Conservation (phyloP, 73 alveolate genomes). For the Durusdinium trenchii region DNA sequence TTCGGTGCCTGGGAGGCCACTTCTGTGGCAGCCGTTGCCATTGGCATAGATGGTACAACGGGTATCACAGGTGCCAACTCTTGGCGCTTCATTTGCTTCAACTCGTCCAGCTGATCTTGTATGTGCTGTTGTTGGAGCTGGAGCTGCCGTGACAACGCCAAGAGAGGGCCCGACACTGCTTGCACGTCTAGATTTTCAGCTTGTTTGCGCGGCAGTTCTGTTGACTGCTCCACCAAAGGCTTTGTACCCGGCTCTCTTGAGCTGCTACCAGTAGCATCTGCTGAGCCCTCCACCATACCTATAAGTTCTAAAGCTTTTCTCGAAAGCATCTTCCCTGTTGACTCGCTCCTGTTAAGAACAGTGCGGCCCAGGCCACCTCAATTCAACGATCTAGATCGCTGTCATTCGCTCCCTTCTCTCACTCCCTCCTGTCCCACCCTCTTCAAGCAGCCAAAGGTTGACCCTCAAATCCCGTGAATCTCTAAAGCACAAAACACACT, state of each 20-base stretch:
- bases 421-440: too few species aligned
- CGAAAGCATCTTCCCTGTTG: slow-evolving; percentile 29
- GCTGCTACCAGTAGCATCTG: not conserved
- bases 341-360: slow-evolving; percentile 54
- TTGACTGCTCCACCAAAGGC: not conserved
- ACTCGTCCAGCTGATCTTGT: slow-evolving; percentile 71
- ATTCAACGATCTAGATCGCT: too few species aligned
- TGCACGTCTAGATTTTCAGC: not conserved
- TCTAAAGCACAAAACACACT: not conserved
- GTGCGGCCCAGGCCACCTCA: slow-evolving; percentile 79
- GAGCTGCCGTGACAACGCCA: slow-evolving; percentile 42
- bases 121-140: slow-evolving; percentile 72
- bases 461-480: not conserved
- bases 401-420: too few species aligned
- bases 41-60: not conserved
- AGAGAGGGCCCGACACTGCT: not conserved
- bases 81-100: slow-evolving; percentile 27
- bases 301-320: slow-evolving; percentile 65
- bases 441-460: too few species aligned
- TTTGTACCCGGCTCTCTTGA: not conserved
- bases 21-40: not conserved
- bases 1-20: not conserved
- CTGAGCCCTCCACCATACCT: slow-evolving; percentile 70
- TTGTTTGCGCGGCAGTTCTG: not conserved
- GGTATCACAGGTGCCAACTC: not conserved